Evolutionary conservation across 192 early-diverging fungal species (phyloP), one percentile per base, ranked within the genome.

Genomic region (Paraglomus brasilianum): DNA sequence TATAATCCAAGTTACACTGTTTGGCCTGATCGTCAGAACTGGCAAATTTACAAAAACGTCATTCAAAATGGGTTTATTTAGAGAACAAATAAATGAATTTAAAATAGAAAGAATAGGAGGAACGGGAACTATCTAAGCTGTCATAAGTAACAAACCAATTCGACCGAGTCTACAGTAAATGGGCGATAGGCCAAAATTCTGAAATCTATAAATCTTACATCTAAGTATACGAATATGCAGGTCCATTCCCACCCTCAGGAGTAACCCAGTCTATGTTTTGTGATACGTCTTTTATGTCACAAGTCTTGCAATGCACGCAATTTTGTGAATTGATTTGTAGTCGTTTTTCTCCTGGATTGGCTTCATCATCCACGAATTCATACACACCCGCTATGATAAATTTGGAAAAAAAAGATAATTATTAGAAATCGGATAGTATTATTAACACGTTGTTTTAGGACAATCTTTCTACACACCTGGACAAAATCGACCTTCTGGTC

Each of bases 231-330:
- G 70, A 24, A 70, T 76, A 78, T 72, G 74, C 71, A 44, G 78
- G 75, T 57, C 75, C 78, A 43, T 75, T 70, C 43, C 78, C 78
- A 59, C 78, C 78, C 70, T 80, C 75, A 43, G 97, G 95, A 17
- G 94, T 93, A 15, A 91, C 91, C 97, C 97, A 99, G 78, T 98
- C 90, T 80, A 99, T 98, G 78, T 99, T 97, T 80, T 99, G 97
- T 41, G 91, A 89, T 21, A 95, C 95, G 77, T 99, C 97, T 79
- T 99, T 99, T 75, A 99, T 99, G 76, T 99, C 95, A 72, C 97
- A 99, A 0, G 97, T 99, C 85, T 99, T 99, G 89, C 97, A 99
- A 79, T 99, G 97, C 52, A 99, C 93, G 75, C 97, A 99, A 79
- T 99, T 97, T 74, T 92, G 89, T 47, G 88, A 90, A 76, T 98